Evolutionary conservation across 1,139 yeast genomes (phyloP), one percentile per base, ranked within the genome.

Genomic region (Diutina pseudorugosa): DNA sequence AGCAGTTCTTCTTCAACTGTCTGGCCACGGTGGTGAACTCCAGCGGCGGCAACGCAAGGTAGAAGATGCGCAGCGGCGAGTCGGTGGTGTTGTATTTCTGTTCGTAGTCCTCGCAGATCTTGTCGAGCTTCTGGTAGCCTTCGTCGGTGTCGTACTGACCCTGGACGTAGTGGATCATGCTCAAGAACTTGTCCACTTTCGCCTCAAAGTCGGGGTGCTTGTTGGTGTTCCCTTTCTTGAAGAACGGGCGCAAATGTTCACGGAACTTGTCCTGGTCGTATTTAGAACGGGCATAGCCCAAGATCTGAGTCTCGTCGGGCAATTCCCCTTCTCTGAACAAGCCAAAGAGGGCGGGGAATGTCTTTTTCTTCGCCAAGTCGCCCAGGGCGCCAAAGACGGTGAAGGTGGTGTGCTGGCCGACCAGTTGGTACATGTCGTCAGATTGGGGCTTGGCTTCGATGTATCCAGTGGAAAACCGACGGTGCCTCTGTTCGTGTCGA

Each of bases 311-410:
- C 20, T 82, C 68, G 18, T 71, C 62, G 14, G 96, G 89, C 57
- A 93, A 75, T 60, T 81, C 82, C 47, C 94, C 95, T 66, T 90
- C 91, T 60, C 95, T 79, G 63, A 58, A 73, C 53, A 79, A 72
- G 7, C 93, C 94, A 62, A 84, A 85, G 47, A 85, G 71, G 2
- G 91, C 90, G 9, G 91, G 91, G 69, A 82, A 83, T 3, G 98
- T 93, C 75, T 93, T 93, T 82, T 93, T 93, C 72, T 90, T 90
- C 53, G 98, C 98, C 59, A 93, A 76, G 67, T 93, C 98, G 52
- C 98, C 98, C 44, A 96, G 87, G 52, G 98, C 98, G 51, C 98
- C 98, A 61, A 91, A 86, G 36, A 93, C 96, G 45, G 85, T 88
- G 62, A 93, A 78, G 51, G 83, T 75, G 36, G 86, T 83, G 68